Evolutionary conservation across 257 asterid genomes (phyloP), one percentile per base, ranked within the genome.

Genomic region (Anisodus acutangulus): DNA sequence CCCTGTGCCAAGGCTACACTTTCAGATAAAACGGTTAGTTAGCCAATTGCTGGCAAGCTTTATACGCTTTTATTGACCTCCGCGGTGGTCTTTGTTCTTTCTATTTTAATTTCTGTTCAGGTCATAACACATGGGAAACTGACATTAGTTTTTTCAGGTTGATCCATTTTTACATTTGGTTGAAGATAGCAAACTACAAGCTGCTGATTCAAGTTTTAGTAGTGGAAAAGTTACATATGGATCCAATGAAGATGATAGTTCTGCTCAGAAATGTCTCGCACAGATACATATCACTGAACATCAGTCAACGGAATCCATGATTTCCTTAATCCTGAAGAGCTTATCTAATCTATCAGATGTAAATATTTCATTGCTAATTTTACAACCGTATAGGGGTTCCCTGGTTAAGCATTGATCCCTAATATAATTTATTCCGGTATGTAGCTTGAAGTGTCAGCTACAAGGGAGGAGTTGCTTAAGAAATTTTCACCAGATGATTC

Each of bases 121-220:
- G n/a, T 19, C 62, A 49, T 74, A 74, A 74, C 5, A 16, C 68
- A 64, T 41, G 51, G 63, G 16, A 55, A 6, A 62, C 37, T 39
- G 39, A 43, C 6, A 9, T 43, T n/a, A 41, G 16, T 63, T 76
- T 79, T 79, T 78, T 86, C 93, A 96, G 99, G 93, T 92, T 83
- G 99, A 95, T 89, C 99, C 99, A 17, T 97, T 90, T 90, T 86
- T 97, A 87, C 85, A 89, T 78, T 89, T 97, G 90, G 95, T 91
- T 17, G 95, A 91, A 47, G 99, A 97, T 85, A 89, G 90, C 79
- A 95, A 97, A 90, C 88, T 97, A 90, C 93, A 95, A 86, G 89
- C 92, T 37, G 84, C 89, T 69, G 92, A 90, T 37, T 79, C 84
- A 47, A 93, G 90, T 84, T 84, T 88, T 67, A 91, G 85, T 64